Evolutionary conservation across 495 filamentous ascomycete genomes (phyloP), one percentile per base, ranked within the genome.

Genomic region (Cercophora sp.): DNA sequence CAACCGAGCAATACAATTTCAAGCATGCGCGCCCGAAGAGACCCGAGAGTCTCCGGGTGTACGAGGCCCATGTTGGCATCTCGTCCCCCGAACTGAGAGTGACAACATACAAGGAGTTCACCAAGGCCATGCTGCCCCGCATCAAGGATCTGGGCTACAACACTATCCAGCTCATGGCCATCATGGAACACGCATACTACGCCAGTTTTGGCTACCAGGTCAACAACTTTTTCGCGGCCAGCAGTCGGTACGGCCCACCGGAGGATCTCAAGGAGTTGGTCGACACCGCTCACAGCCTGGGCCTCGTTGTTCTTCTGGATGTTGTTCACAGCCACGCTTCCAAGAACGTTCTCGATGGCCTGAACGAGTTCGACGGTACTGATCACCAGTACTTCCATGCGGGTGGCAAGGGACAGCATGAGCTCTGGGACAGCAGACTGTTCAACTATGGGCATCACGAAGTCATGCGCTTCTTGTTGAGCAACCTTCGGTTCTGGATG

Each of bases 171-270:
- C 77, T 98, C 57, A 98, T 98, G 93, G 93, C 93, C 34, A 79
- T 98, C 60, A 97, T 97, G 89, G 93, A 98, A 67, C 93, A 98
- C 72, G 92, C 93, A 23, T 98, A 98, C 75, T 98, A 98, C 69
- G 93, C 93, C 56, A 96, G 92, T 60, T 98, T 98, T 62, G 93
- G 93, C 27, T 98, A 98, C 70, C 93, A 98, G 65, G 82, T 98
- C 60, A 97, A 96, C 70, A 96, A 86, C 71, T 97, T 98, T 79
- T 98, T 97, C 64, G 94, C 93, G 32, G 92, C 91, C 1, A 96
- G 91, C 67, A 96, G 91, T 68, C 84, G 93, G 55, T 98, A 96
- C 62, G 93, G 93, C 43, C 80, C 84, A 10, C 93, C 94, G 0
- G 93, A 98, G 62, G 93, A 97, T 51, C 72, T 98, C 63, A 97